Evolutionary conservation across 2,329 filamentous ascomycete genomes (phyloP).

Genomic region (Periconia macrospinosa): DNA sequence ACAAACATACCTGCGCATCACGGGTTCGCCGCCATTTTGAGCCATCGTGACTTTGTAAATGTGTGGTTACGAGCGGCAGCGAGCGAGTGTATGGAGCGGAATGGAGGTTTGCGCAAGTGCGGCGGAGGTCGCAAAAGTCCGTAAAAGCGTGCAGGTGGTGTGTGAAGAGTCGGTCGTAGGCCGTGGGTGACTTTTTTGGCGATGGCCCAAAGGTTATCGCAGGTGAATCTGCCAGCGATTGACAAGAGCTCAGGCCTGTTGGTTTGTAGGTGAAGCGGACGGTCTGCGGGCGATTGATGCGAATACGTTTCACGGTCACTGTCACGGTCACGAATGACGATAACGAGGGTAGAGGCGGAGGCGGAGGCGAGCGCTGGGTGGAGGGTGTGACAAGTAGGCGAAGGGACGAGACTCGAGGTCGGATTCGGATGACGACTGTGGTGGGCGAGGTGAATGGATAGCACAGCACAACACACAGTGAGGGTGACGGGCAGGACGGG

Average conservation of each 20-base stretch:
- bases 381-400: not conserved
- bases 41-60: conserved; percentile 31
- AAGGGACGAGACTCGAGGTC: not conserved
- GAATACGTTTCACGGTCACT: not conserved
- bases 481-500: conserved; percentile 10
- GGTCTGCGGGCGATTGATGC: not conserved
- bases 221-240: not conserved
- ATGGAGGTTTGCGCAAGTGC: not conserved
- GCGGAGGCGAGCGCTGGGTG: not conserved
- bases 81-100: not conserved
- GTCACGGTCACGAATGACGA: not conserved
- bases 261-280: not conserved
- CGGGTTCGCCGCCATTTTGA: conserved; percentile 52
- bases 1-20: conserved; percentile 65
- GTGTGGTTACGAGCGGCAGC: not conserved
- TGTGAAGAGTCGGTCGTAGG: not conserved
- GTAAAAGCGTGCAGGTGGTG: not conserved
- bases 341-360: not conserved
- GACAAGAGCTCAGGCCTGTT: not conserved
- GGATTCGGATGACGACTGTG: conserved; percentile 3
- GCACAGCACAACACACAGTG: not conserved
- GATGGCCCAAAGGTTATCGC: not conserved
- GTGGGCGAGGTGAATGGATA: conserved; percentile 6
- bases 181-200: not conserved
- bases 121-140: not conserved